Conservation (phyloP, 441 rosid species). For the Adansonia grandidieri region DNA sequence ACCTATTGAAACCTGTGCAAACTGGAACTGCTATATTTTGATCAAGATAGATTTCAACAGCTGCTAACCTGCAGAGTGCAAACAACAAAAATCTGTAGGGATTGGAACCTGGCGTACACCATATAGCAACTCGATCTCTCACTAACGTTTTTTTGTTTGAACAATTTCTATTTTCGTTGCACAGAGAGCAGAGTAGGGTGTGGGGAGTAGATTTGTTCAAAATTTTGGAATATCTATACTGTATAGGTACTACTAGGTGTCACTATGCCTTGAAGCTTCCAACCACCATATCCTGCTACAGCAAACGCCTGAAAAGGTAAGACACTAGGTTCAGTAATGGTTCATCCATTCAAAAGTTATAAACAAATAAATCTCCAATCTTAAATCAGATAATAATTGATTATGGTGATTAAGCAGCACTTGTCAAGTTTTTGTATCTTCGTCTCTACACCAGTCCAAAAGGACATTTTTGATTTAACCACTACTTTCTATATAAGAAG, state of each 20-base stretch:
- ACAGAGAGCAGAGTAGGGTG: background rate
- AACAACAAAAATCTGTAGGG: conserved; percentile 3
- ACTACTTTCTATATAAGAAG: background rate
- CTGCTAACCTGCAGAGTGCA: conserved; percentile 15
- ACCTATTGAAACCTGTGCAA: background rate
- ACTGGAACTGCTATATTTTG: background rate
- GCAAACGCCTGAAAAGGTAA: conserved; percentile 69
- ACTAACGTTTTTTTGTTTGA: background rate
- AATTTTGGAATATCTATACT: conserved; percentile 3
- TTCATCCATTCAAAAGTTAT: background rate
- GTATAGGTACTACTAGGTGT: conserved; percentile 57
- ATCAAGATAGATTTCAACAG: background rate
- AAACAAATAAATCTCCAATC: conserved; percentile 11
- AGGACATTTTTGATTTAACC: background rate
- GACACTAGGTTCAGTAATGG: conserved; percentile 24
- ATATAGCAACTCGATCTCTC: background rate
- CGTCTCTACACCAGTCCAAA: background rate
- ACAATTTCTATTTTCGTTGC: background rate
- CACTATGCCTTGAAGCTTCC: conserved; percentile 88
- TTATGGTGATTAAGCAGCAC: conserved; percentile 18
- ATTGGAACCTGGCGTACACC: background rate
- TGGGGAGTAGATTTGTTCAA: background rate
- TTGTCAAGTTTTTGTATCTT: conserved; percentile 12
- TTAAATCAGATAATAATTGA: background rate
- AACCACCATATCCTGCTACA: conserved; percentile 83